Evolutionary conservation across 2,329 filamentous ascomycete species (phyloP).

Genomic region (Nemania diffusa): DNA sequence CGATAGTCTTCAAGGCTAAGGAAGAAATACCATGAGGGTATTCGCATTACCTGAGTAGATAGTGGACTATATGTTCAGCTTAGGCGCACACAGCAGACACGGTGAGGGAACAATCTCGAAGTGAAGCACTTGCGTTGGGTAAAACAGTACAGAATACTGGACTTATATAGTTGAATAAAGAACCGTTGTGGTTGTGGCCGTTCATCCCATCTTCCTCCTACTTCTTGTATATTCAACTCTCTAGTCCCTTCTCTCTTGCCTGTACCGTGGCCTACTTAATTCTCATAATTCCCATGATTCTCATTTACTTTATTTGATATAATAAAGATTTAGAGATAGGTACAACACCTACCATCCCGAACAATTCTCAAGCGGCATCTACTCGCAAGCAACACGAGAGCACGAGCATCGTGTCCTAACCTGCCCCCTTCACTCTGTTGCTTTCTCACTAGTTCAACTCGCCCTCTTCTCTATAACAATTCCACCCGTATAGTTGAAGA

Average conservation of each 20-base stretch:
- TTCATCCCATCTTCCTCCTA: neutral
- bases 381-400: neutral
- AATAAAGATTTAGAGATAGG: too few species aligned
- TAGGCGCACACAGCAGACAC: slow-evolving; percentile 9
- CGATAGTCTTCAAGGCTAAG: slow-evolving; percentile 1
- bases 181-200: neutral
- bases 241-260: neutral
- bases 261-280: neutral
- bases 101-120: neutral
- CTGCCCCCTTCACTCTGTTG: neutral
- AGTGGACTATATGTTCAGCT: slow-evolving; percentile 24
- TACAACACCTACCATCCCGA: neutral
- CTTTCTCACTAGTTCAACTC: neutral
- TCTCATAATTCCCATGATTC: neutral
- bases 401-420: neutral
- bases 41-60: neutral
- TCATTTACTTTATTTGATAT: too few species aligned
- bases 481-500: neutral
- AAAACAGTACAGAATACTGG: neutral
- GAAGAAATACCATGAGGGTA: slow-evolving; percentile 2
- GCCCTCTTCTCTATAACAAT: neutral
- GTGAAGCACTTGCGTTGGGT: neutral
- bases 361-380: neutral
- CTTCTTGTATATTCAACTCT: neutral
- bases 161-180: neutral